phyloP scores from a whole-genome alignment of 495 filamentous ascomycete genomes.

The Pseudoneurospora amorphoporcata region DNA sequence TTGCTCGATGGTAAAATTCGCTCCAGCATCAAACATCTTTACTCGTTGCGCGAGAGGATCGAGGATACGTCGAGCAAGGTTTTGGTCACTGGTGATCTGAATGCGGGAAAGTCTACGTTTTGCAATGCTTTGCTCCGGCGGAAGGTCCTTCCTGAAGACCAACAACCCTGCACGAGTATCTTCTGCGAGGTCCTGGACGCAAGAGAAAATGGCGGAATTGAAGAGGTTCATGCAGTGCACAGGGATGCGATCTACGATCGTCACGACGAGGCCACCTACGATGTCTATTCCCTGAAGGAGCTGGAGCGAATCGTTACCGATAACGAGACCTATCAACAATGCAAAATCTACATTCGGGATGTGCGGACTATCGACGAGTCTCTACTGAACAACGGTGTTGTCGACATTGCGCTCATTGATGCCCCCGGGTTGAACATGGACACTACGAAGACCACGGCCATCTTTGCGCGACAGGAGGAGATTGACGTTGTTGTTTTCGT shows the following conservation, averaged over 20 bases:
- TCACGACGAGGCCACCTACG: constrained; percentile 87
- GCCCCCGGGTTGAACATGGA: constrained; percentile 92
- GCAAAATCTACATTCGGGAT: constrained; percentile 95
- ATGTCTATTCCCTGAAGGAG: constrained; percentile 64
- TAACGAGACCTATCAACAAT: constrained; percentile 77
- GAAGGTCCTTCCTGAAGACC: constrained; percentile 90
- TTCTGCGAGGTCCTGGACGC: constrained; percentile 96
- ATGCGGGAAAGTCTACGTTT: constrained; percentile 97
- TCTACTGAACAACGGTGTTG: constrained; percentile 90
- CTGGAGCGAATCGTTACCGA: constrained; percentile 86
- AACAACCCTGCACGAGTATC: constrained; percentile 97
- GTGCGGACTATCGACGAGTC: constrained; percentile 86
- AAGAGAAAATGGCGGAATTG: constrained; percentile 76
- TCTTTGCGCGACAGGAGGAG: constrained; percentile 94
- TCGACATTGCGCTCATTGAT: constrained; percentile 96
- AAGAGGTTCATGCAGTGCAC: constrained; percentile 93
- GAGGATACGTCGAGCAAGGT: constrained; percentile 98
- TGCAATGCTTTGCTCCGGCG: constrained; percentile 90
- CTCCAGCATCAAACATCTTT: constrained; percentile 82
- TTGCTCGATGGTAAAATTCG: constrained; percentile 88
- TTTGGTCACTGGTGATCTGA: constrained; percentile 91
- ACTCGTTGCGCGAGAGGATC: constrained; percentile 79
- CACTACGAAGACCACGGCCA: constrained; percentile 90
- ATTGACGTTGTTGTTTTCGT: constrained; percentile 99
- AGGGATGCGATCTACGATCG: constrained; percentile 70